Evolutionary conservation across 2,329 filamentous ascomycete species (phyloP).

Genomic region (Pseudofabraea citricarpa): DNA sequence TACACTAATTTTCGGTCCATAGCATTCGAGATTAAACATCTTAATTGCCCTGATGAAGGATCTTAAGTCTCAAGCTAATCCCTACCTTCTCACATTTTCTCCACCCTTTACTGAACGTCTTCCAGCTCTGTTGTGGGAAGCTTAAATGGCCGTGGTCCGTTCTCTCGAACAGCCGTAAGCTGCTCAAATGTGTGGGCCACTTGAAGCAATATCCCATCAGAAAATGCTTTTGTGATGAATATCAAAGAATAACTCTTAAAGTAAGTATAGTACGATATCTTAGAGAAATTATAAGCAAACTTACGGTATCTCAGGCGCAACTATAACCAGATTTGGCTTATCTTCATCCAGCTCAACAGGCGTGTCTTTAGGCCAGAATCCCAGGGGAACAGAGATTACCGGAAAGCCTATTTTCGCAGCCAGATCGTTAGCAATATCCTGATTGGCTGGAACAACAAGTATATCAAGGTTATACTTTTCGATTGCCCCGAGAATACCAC

Average conservation of each 20-base stretch:
- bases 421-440: constrained; percentile 33
- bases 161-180: constrained; percentile 32
- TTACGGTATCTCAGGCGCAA: constrained; percentile 22
- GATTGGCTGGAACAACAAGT: constrained; percentile 50
- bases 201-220: constrained; percentile 54
- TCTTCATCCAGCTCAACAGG: not conserved
- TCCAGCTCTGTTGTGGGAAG: no score
- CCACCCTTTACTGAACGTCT: no score
- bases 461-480: constrained; percentile 52
- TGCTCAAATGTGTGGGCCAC: constrained; percentile 62
- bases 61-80: no score
- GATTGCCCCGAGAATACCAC: constrained; percentile 49
- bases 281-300: not conserved
- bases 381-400: constrained; percentile 57
- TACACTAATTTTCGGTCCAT: no score
- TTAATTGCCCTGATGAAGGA: no score
- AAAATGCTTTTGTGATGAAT: constrained; percentile 55
- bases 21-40: no score
- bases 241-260: constrained; percentile 45
- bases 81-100: no score
- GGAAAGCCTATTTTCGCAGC: constrained; percentile 54
- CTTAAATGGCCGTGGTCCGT: not conserved
- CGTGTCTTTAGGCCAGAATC: constrained; percentile 43
- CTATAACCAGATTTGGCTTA: not conserved
- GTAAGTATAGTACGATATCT: no score